Evolutionary conservation across 164 flowering plant genomes (phyloP).

Genomic region (Chimonanthus praecox): DNA sequence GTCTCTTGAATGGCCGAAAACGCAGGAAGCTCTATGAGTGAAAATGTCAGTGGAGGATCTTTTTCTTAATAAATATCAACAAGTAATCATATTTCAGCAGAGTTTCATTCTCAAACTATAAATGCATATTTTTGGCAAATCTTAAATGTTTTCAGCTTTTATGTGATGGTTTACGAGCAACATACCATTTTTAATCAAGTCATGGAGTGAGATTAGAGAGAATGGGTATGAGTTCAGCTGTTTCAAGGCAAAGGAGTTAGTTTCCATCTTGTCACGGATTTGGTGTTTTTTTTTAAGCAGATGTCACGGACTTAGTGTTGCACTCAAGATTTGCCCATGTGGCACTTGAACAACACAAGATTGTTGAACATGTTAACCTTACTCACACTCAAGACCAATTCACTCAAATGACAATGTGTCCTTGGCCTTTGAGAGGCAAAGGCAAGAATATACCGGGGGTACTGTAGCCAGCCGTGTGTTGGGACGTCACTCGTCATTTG

Average conservation of each 20-base stretch:
- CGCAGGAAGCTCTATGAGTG: constrained; percentile 32
- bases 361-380: no score
- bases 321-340: no score
- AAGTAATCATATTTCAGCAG: neutral
- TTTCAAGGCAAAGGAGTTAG: neutral
- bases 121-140: neutral
- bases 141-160: neutral
- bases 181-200: neutral
- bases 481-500: no score
- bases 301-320: no score
- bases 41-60: neutral
- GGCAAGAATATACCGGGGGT: no score
- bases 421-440: no score
- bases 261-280: neutral
- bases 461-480: no score
- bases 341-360: no score
- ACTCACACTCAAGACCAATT: no score
- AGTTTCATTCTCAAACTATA: neutral
- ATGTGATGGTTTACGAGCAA: neutral
- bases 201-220: neutral
- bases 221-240: neutral
- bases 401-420: no score
- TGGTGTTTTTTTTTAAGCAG: no score
- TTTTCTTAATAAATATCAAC: neutral
- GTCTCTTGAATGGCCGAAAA: constrained; percentile 34